These are phyloP conservation scores for Globisporangium orthogonon DNA, from an alignment of 352 stramenopile species.

Conservation along the genomic window DNA sequence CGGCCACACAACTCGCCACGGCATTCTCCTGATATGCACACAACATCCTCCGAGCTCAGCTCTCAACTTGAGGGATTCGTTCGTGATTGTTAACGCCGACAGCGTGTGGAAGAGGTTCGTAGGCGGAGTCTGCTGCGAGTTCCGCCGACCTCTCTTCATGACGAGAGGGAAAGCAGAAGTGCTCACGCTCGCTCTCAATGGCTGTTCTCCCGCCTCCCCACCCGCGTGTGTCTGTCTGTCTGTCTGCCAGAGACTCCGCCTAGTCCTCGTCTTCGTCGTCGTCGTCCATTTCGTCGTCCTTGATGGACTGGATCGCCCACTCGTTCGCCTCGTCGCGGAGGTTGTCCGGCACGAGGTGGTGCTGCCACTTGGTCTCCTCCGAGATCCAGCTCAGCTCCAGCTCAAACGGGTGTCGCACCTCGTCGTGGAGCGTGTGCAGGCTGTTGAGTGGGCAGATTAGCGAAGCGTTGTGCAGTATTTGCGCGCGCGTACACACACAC, in stretches of 20 bases:
- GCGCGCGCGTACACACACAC: neutral
- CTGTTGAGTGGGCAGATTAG: slow-evolving; percentile 19
- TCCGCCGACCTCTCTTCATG: no score
- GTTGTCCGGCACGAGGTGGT: slow-evolving; percentile 90
- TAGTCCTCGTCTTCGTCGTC: slow-evolving; percentile 79
- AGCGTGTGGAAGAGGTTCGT: no score
- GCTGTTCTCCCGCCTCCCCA: neutral
- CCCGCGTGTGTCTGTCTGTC: neutral
- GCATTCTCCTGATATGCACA: no score
- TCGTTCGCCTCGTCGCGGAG: slow-evolving; percentile 81
- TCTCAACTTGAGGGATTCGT: no score
- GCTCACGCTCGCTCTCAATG: no score
- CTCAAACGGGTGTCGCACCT: slow-evolving; percentile 97
- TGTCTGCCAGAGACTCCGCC: neutral
- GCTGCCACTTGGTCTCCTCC: slow-evolving; percentile 93
- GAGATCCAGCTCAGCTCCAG: slow-evolving; percentile 98
- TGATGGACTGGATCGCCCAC: slow-evolving; percentile 82
- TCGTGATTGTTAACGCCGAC: no score
- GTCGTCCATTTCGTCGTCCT: slow-evolving; percentile 86
- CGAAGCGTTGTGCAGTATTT: no score
- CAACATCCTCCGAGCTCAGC: no score
- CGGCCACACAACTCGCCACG: no score
- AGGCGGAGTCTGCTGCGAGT: no score
- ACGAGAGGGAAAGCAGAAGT: no score
- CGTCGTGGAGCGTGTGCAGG: slow-evolving; percentile 95